Base-by-base conservation (phyloP, 2,329 filamentous ascomycete genomes). In the Paradendryphiella salina region DNA sequence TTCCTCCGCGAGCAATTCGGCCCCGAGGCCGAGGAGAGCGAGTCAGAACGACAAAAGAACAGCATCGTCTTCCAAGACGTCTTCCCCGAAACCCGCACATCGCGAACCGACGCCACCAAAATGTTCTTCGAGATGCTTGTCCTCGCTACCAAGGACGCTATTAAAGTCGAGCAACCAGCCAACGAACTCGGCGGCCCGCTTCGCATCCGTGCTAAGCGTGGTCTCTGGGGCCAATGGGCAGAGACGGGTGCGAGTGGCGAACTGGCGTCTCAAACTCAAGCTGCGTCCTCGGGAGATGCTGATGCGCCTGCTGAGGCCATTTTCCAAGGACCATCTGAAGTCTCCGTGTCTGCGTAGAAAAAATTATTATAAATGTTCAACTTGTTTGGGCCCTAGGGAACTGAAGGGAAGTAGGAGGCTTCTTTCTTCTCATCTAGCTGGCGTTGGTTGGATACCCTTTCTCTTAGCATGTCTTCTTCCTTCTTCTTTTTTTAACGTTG, bases 91-190 rank as follows among this genome's bases (percentile, higher is more conserved):
- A 77, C 81, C 58, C 83, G 82, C 54, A 93, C 93, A 0, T 90
- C 83, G 60, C 89, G 90, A 73, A 88, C 88, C 7, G 94, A 97
- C 65, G 94, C 94, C 0, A 99, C 94, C 35, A 96, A 96, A 81
- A 96, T 99, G 91, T 99, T 99, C 78, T 99, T 99, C 66, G 94
- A 99, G 76, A 87, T 94, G 46, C 80, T 99, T 18, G 94, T 99
- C 3, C 81, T 99, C 38, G 94, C 93, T 4, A 99, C 94, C 34
- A 99, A 99, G 77, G 94, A 99, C 71, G 94, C 94, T 21, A 89
- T 99, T 76, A 96, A 96, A 76, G 90, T 97, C 20, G 93, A 97
- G 71, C 94, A 99, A 75, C 82, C 83, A 40, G 79, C 86, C 17
- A 55, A 82, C 11, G 67, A 81, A 31, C 82, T 97, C 20, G 92